Conservation (phyloP, 2,329 filamentous ascomycete genomes). For the Sclerotinia borealis region DNA sequence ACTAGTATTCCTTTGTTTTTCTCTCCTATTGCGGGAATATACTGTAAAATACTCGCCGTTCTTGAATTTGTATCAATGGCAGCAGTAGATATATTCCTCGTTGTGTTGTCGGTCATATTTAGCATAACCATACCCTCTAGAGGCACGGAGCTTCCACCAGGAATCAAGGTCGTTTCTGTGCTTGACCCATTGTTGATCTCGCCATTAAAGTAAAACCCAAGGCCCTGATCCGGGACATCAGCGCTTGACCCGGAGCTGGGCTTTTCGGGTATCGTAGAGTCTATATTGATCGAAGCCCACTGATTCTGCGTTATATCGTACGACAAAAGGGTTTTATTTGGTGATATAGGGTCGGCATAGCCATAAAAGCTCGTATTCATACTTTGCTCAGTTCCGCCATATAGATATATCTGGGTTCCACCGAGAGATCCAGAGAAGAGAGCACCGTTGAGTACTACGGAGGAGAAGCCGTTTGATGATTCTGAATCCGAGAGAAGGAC, state of each 20-base stretch:
- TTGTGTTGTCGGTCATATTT: constrained; percentile 32
- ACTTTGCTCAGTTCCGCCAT: constrained; percentile 14
- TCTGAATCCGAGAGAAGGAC: constrained; percentile 5
- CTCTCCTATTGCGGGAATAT: constrained; percentile 33
- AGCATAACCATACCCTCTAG: constrained; percentile 38
- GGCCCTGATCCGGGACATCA: constrained; percentile 13
- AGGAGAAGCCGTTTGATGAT: constrained; percentile 2
- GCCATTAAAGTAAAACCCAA: constrained; percentile 23
- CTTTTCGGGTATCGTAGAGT: neutral
- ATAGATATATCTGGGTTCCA: constrained; percentile 14
- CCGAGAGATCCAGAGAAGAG: constrained; percentile 13
- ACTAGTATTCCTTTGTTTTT: constrained; percentile 37
- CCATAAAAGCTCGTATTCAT: constrained; percentile 16
- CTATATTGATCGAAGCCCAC: neutral
- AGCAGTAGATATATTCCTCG: constrained; percentile 36
- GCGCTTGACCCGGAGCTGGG: constrained; percentile 12
- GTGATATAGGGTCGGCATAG: constrained; percentile 6
- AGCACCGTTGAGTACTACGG: constrained; percentile 4
- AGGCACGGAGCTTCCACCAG: neutral
- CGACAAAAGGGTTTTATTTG: neutral
- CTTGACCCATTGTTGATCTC: constrained; percentile 12
- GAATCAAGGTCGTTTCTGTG: neutral
- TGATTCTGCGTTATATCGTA: constrained; percentile 3
- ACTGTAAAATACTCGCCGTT: constrained; percentile 35
- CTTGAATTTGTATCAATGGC: constrained; percentile 32